These are phyloP conservation scores for Pseudogymnoascus verrucosus DNA, from an alignment of 2,329 filamentous ascomycete species.

Conservation along the genomic window DNA sequence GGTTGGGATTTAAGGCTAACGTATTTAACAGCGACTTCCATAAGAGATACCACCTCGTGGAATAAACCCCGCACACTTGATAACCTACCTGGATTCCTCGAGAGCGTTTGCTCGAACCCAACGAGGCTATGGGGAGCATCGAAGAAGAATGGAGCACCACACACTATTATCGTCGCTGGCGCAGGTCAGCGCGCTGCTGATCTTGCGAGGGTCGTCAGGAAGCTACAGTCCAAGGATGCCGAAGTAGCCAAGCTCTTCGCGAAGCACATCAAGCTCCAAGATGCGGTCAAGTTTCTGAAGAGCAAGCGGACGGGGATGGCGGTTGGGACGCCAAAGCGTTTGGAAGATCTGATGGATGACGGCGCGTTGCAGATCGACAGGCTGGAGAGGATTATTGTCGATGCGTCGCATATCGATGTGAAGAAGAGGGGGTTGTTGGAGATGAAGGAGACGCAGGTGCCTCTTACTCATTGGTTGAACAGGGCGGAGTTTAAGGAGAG, in stretches of 20 bases:
- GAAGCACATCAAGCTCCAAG: constrained; percentile 93
- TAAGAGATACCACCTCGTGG: constrained; percentile 74
- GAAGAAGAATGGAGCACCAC: constrained; percentile 63
- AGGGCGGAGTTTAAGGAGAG: constrained; percentile 62
- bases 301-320: constrained; percentile 69
- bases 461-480: constrained; percentile 67
- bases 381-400: constrained; percentile 73
- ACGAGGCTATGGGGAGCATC: constrained; percentile 53
- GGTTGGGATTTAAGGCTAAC: background rate
- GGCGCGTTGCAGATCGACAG: constrained; percentile 64
- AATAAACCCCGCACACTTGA: constrained; percentile 57
- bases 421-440: constrained; percentile 93
- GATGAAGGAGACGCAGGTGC: constrained; percentile 86
- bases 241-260: constrained; percentile 89
- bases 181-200: constrained; percentile 84
- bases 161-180: constrained; percentile 81
- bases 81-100: constrained; percentile 72
- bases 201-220: constrained; percentile 64
- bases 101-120: constrained; percentile 51
- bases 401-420: constrained; percentile 86
- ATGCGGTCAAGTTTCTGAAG: constrained; percentile 70
- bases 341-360: constrained; percentile 75
- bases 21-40: constrained; percentile 51
- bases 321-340: constrained; percentile 77
- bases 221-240: constrained; percentile 70